Conservation (phyloP, 2,329 filamentous ascomycete species). For the Exophiala oligosperma region DNA sequence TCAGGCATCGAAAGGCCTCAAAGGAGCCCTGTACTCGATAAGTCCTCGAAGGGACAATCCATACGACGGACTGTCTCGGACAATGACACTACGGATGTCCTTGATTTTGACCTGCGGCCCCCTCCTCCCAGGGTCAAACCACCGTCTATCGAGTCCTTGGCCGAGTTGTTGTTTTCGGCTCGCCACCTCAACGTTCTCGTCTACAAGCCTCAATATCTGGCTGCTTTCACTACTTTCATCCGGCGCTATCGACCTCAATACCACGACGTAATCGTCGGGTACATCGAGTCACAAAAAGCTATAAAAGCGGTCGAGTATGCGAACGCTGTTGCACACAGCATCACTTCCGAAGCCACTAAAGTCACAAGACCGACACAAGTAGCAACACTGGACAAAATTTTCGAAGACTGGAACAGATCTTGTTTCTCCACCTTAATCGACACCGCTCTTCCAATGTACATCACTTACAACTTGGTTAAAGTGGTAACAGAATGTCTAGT, state of each 20-base stretch:
- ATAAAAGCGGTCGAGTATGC: constrained; percentile 46
- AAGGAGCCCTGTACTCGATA: neutral
- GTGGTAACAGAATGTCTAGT: constrained; percentile 44
- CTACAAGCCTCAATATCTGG: constrained; percentile 36
- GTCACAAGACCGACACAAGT: constrained; percentile 26
- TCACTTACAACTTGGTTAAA: constrained; percentile 42
- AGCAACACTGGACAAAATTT: constrained; percentile 38
- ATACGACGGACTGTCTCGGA: constrained; percentile 14
- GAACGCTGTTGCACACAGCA: constrained; percentile 41
- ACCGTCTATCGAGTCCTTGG: constrained; percentile 37
- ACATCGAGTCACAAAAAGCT: constrained; percentile 44
- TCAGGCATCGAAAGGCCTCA: constrained; percentile 12
- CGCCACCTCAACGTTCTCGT: constrained; percentile 47
- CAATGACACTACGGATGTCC: constrained; percentile 15
- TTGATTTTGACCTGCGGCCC: constrained; percentile 41
- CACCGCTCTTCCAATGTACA: constrained; percentile 43
- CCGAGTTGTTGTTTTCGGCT: constrained; percentile 42
- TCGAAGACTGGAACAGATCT: constrained; percentile 36
- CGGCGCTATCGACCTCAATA: constrained; percentile 40
- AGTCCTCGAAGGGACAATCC: neutral
- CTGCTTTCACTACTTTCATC: constrained; percentile 41
- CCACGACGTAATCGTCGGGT: constrained; percentile 37
- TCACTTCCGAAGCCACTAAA: constrained; percentile 24
- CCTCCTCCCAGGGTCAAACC: constrained; percentile 37
- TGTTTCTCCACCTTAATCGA: constrained; percentile 39